Evolutionary conservation across 2,329 filamentous ascomycete species (phyloP).

Genomic region (Biscogniauxia marginata): DNA sequence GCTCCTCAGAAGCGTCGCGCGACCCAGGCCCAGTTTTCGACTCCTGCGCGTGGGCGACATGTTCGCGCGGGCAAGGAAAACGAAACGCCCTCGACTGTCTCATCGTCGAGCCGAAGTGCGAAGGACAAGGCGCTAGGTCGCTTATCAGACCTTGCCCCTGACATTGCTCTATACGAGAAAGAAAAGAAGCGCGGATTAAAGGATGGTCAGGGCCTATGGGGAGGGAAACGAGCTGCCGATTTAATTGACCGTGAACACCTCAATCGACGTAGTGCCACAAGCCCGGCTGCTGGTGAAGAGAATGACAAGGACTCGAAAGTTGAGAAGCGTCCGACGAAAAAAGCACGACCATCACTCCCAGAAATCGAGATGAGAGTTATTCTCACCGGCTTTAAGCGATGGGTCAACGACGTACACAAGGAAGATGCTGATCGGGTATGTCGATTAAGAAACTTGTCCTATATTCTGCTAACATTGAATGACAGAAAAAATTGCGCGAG

Average conservation of each 20-base stretch:
- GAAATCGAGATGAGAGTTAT: constrained; percentile 73
- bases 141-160: constrained; percentile 74
- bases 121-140: constrained; percentile 80
- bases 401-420: constrained; percentile 69
- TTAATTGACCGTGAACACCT: constrained; percentile 51
- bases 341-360: constrained; percentile 59
- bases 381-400: constrained; percentile 80
- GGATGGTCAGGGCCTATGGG: constrained; percentile 51
- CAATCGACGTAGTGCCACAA: constrained; percentile 37
- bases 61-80: constrained; percentile 74
- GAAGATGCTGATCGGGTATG: constrained; percentile 81
- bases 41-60: constrained; percentile 52
- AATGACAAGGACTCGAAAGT: constrained; percentile 37
- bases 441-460: constrained; percentile 10
- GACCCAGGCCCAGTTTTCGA: constrained; percentile 42
- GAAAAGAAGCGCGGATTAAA: constrained; percentile 75
- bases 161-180: constrained; percentile 89
- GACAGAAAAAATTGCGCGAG: constrained; percentile 74
- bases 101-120: constrained; percentile 77
- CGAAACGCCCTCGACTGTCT: constrained; percentile 66
- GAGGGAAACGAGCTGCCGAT: constrained; percentile 62
- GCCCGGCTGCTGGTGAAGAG: constrained; percentile 30
- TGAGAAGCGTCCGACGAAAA: constrained; percentile 59
- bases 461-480: constrained; percentile 20
- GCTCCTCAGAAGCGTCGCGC: constrained; percentile 29